Evolutionary conservation across 768 basidiomycete genomes (phyloP).

Genomic region (Lentinula sp.): DNA sequence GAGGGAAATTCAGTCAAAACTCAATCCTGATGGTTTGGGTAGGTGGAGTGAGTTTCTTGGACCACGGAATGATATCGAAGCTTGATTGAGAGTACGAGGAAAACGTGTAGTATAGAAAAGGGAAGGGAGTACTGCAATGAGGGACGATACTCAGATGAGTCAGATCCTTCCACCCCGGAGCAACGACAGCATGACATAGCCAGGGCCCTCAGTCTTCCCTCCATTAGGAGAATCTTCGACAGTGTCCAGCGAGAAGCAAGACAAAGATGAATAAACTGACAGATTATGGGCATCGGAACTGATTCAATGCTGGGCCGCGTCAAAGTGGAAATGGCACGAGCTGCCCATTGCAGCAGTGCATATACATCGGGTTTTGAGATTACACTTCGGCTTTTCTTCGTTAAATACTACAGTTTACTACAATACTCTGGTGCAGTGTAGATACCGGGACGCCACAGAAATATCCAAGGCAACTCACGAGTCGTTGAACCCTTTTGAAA

Average conservation of each 20-base stretch:
- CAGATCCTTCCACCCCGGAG: neutral
- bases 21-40: neutral
- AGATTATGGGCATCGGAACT: neutral
- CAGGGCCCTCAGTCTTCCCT: neutral
- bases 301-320: neutral
- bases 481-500: neutral
- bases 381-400: neutral
- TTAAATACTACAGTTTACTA: neutral
- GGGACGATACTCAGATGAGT: neutral
- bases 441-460: neutral
- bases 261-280: neutral
- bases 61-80: neutral
- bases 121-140: neutral
- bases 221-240: neutral
- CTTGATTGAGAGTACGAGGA: neutral
- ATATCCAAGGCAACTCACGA: neutral
- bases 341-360: neutral
- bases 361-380: neutral
- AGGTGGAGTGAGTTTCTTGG: neutral
- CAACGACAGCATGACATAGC: neutral
- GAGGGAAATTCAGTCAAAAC: neutral
- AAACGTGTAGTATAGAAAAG: neutral
- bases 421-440: neutral
- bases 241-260: neutral
- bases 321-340: too few species aligned